These are phyloP conservation scores for Umbelopsis isabellina DNA, from an alignment of 192 early-diverging fungal genomes.

Conservation along the genomic window DNA sequence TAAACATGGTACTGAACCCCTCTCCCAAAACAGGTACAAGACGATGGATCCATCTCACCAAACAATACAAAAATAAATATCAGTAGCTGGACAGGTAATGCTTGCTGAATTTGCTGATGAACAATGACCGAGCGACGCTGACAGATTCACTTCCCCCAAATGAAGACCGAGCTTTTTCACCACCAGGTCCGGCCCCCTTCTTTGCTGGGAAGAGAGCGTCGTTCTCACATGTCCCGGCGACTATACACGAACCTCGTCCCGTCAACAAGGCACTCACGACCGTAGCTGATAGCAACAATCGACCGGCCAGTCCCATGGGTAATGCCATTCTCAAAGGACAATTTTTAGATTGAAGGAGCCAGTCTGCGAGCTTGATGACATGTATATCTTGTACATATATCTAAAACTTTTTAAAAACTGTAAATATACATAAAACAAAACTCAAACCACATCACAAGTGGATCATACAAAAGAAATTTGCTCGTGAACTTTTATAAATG, in stretches of 20 bases:
- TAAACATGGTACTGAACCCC: slow-evolving; percentile 10
- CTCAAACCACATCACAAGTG: too few relatives aligned
- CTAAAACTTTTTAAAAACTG: too few relatives aligned
- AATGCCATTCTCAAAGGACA: slow-evolving; percentile 12
- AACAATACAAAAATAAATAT: background rate
- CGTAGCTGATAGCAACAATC: background rate
- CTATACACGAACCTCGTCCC: background rate
- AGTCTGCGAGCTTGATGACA: too few relatives aligned
- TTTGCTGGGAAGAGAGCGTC: background rate
- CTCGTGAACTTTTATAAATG: too few relatives aligned
- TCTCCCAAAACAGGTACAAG: slow-evolving; percentile 18
- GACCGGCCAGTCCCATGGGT: slow-evolving; percentile 6
- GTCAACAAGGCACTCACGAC: slow-evolving; percentile 1
- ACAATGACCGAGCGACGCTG: too few relatives aligned
- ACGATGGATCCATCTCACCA: background rate
- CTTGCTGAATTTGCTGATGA: too few relatives aligned
- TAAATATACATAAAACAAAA: too few relatives aligned
- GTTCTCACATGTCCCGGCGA: background rate
- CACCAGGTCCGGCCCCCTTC: background rate
- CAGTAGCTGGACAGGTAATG: background rate
- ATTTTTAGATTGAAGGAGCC: background rate
- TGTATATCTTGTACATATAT: too few relatives aligned
- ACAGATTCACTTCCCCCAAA: background rate
- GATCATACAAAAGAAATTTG: too few relatives aligned
- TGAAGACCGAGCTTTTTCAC: background rate